Conservation (phyloP, 345 rosid genomes). For the Populus euphratica region DNA sequence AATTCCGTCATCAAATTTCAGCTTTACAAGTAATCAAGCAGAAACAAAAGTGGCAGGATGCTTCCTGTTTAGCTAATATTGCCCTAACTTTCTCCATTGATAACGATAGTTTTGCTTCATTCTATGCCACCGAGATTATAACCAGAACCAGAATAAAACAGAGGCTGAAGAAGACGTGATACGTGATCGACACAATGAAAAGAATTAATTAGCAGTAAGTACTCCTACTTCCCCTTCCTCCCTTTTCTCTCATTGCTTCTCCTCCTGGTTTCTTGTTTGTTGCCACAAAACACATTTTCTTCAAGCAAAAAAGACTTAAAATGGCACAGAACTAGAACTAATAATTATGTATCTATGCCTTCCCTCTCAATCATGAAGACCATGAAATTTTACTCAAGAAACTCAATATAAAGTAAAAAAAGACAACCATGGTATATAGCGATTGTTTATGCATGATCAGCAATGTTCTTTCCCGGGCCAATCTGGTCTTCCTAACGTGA, state of each 20-base stretch:
- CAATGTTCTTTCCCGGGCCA: constrained; percentile 45
- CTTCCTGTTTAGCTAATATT: not conserved
- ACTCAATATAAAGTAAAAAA: not conserved
- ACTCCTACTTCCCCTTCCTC: not conserved
- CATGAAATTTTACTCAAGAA: not conserved
- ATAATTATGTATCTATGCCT: not conserved
- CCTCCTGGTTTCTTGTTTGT: not conserved
- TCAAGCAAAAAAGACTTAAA: not conserved
- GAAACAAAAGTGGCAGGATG: not conserved
- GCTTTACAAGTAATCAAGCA: constrained; percentile 1
- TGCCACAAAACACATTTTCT: not conserved
- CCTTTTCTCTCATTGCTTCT: not conserved
- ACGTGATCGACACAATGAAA: not conserved
- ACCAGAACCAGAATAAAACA: not conserved
- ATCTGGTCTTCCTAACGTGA: constrained; percentile 72
- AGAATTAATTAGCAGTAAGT: not conserved
- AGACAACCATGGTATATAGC: not conserved
- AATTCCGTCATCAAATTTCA: not conserved
- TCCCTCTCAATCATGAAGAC: constrained; percentile 11
- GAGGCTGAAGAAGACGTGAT: not conserved
- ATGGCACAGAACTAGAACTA: not conserved
- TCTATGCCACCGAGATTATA: not conserved
- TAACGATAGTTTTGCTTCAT: not conserved
- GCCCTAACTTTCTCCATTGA: not conserved
- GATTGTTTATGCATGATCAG: constrained; percentile 1